A percentile compares a stretch with the other conserved stretches of the same genome.
Evolutionary conservation across 148 eudicot genomes (phyloP).

Genomic region (Agrostemma githago): DNA sequence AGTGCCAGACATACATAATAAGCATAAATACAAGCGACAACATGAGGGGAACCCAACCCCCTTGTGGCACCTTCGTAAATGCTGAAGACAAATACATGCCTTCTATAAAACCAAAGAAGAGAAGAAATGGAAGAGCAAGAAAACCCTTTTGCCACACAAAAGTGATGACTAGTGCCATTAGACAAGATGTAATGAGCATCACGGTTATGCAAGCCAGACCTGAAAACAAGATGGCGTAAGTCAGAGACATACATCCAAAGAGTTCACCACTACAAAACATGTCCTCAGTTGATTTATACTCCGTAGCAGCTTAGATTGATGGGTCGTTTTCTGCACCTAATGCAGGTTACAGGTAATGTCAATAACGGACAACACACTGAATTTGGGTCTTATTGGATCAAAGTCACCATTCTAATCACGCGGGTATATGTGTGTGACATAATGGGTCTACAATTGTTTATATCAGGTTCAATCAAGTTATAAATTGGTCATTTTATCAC

Average conservation of each 20-base stretch:
- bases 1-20: conserved; percentile 84
- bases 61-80: conserved; percentile 73
- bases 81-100: conserved; percentile 68
- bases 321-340: background rate
- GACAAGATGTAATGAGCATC: conserved; percentile 84
- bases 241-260: conserved; percentile 13
- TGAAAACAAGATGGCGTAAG: conserved; percentile 30
- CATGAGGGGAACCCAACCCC: conserved; percentile 90
- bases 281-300: background rate
- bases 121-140: conserved; percentile 54
- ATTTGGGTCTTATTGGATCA: background rate
- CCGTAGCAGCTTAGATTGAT: background rate
- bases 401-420: background rate
- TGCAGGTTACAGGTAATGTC: background rate
- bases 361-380: background rate
- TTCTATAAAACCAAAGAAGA: conserved; percentile 65
- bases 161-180: conserved; percentile 67
- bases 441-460: no score
- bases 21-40: conserved; percentile 58
- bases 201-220: conserved; percentile 87
- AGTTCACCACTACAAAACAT: no score
- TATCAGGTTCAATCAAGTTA: background rate
- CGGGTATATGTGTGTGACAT: background rate
- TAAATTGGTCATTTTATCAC: background rate
- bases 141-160: conserved; percentile 63